Percentiles rank a stretch among this genome's conserved stretches.
These are phyloP conservation scores for Cunninghamia lanceolata DNA, from an alignment of 75 land plant genomes.

Conservation along the genomic window DNA sequence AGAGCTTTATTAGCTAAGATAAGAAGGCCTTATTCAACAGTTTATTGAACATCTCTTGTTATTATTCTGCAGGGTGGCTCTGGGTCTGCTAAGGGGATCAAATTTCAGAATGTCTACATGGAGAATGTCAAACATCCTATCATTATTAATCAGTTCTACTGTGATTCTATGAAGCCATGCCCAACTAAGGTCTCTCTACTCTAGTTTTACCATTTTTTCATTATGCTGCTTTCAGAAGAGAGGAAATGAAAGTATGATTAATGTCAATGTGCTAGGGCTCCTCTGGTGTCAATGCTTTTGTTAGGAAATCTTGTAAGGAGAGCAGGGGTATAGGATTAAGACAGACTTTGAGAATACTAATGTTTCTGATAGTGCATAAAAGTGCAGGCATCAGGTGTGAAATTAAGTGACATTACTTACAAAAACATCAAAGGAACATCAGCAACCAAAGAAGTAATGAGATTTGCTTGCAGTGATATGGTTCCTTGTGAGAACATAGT, in stretches of 20 bases:
- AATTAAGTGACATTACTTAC: conserved; percentile 56
- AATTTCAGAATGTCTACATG: conserved; percentile 75
- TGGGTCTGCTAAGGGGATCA: conserved; percentile 61
- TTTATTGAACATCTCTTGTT: background rate
- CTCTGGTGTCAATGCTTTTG: background rate
- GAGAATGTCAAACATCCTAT: conserved; percentile 77
- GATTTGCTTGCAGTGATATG: conserved; percentile 71
- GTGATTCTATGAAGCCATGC: conserved; percentile 71
- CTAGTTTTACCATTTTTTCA: background rate
- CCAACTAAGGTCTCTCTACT: conserved; percentile 38
- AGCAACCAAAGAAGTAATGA: conserved; percentile 64
- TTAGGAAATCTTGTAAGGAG: background rate
- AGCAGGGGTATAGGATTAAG: background rate
- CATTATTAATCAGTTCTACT: conserved; percentile 90
- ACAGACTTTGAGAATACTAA: background rate
- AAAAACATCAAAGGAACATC: conserved; percentile 75
- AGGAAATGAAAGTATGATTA: background rate
- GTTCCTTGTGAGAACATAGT: conserved; percentile 63
- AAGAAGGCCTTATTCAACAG: background rate
- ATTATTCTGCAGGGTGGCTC: conserved; percentile 64
- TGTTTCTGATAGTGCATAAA: background rate
- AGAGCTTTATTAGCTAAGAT: background rate
- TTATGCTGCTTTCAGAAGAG: background rate
- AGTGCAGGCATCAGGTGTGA: conserved; percentile 68
- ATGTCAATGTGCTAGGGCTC: background rate